These are phyloP conservation scores for Apiotrichum laibachii DNA, from an alignment of 1,284 basidiomycete genomes.

Conservation along the genomic window DNA sequence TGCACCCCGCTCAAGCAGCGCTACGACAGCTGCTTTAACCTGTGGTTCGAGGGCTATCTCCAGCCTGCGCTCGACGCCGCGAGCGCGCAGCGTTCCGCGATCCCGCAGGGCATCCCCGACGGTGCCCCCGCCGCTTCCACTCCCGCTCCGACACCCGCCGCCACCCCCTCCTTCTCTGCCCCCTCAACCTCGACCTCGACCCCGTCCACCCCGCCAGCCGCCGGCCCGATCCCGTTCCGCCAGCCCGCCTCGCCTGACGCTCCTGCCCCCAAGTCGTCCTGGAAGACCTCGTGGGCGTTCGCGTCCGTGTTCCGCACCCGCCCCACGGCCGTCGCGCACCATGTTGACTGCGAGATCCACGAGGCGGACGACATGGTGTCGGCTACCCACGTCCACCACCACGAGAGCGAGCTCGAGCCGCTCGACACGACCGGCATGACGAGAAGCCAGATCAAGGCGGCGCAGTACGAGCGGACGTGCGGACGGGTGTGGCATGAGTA, in stretches of 20 bases:
- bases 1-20: conserved; percentile 86
- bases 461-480: conserved; percentile 77
- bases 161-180: conserved; percentile 1
- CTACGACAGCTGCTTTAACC: conserved; percentile 92
- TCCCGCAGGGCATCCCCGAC: conserved; percentile 6
- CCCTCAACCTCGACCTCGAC: conserved; percentile 1
- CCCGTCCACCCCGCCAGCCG: not conserved
- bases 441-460: conserved; percentile 55
- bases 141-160: conserved; percentile 12
- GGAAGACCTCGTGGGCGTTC: conserved; percentile 25
- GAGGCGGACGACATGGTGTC: conserved; percentile 23
- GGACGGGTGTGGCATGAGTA: conserved; percentile 77
- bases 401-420: conserved; percentile 14
- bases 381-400: conserved; percentile 15
- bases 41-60: conserved; percentile 93
- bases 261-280: too few relatives aligned
- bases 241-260: too few relatives aligned
- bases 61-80: conserved; percentile 58
- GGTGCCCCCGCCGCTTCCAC: not conserved
- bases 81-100: conserved; percentile 12
- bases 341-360: not conserved
- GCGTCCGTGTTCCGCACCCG: conserved; percentile 27
- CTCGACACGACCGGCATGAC: conserved; percentile 43
- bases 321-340: not conserved
- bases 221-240: not conserved